Percentiles rank a stretch among this genome's conserved stretches.
Conservation (phyloP, 768 basidiomycete species). For the Pholiota microspora region DNA sequence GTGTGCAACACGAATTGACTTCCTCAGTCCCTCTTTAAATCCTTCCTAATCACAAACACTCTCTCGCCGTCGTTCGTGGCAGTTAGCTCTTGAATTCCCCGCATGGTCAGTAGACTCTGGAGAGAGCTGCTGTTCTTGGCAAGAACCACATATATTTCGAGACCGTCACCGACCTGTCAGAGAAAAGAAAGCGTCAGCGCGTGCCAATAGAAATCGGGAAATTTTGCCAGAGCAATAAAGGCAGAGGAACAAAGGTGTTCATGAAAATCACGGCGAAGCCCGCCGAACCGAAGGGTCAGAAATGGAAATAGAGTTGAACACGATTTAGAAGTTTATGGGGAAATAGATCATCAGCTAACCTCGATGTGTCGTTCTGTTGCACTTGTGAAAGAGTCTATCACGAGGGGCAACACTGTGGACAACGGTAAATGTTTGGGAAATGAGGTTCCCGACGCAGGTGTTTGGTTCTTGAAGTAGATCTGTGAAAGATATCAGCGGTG, state of each 20-base stretch:
- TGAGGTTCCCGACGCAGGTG: conserved; percentile 62
- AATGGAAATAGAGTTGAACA: conserved; percentile 7
- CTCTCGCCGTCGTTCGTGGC: conserved; percentile 64
- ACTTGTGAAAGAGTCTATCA: conserved; percentile 94
- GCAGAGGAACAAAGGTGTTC: conserved; percentile 6
- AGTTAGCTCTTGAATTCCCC: conserved; percentile 64
- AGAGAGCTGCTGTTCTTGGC: conserved; percentile 58
- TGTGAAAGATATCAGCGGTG: conserved; percentile 31
- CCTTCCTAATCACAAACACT: conserved; percentile 71
- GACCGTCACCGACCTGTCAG: conserved; percentile 85
- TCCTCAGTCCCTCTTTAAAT: conserved; percentile 78
- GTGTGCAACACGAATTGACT: conserved; percentile 15
- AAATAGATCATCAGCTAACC: conserved; percentile 40
- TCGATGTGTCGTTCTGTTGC: conserved; percentile 99
- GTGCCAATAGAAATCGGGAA: conserved; percentile 1
- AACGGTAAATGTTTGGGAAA: conserved; percentile 85
- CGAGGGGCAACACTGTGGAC: conserved; percentile 74
- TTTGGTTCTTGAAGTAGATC: conserved; percentile 99
- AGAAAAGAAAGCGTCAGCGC: conserved; percentile 13
- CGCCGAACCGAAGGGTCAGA: conserved; percentile 10
- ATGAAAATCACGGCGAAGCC: neutral
- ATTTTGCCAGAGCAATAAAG: conserved; percentile 7
- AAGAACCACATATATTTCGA: conserved; percentile 89
- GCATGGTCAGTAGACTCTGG: conserved; percentile 54
- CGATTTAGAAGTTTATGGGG: conserved; percentile 6